Conservation (phyloP, 2,329 filamentous ascomycete species). For the Clathrospora elynae region DNA sequence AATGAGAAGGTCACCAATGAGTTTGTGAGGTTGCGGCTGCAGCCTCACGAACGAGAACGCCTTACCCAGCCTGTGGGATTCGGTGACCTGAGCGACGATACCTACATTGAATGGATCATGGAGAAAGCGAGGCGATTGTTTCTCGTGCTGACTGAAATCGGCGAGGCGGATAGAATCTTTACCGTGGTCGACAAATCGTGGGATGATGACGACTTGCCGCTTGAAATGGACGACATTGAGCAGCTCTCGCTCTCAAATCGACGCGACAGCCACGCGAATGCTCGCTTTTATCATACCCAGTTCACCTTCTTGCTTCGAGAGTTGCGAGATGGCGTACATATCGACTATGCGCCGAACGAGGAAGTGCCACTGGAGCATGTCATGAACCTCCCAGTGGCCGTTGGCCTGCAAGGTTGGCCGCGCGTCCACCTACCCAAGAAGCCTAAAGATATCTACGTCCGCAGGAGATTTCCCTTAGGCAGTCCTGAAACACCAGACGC, state of each 20-base stretch:
- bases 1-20: conserved; percentile 70
- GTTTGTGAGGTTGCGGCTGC: conserved; percentile 69
- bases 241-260: conserved; percentile 65
- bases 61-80: conserved; percentile 69
- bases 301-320: conserved; percentile 72
- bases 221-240: conserved; percentile 68
- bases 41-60: conserved; percentile 65
- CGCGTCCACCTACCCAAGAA: conserved; percentile 69
- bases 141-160: conserved; percentile 71
- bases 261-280: conserved; percentile 67
- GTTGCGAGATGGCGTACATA: conserved; percentile 64
- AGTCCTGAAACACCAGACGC: conserved; percentile 36
- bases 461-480: conserved; percentile 63
- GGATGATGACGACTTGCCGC: conserved; percentile 76
- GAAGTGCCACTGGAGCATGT: conserved; percentile 71
- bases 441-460: conserved; percentile 62
- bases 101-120: conserved; percentile 79
- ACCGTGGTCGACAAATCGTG: conserved; percentile 75
- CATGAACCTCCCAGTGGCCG: conserved; percentile 61
- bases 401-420: conserved; percentile 56
- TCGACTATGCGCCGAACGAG: conserved; percentile 69
- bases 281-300: conserved; percentile 71
- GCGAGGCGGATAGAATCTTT: conserved; percentile 75
- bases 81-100: conserved; percentile 72
- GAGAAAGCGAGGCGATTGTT: conserved; percentile 72